Base-by-base conservation (phyloP, 805 yeast species). In the Ascoidea asiatica region DNA sequence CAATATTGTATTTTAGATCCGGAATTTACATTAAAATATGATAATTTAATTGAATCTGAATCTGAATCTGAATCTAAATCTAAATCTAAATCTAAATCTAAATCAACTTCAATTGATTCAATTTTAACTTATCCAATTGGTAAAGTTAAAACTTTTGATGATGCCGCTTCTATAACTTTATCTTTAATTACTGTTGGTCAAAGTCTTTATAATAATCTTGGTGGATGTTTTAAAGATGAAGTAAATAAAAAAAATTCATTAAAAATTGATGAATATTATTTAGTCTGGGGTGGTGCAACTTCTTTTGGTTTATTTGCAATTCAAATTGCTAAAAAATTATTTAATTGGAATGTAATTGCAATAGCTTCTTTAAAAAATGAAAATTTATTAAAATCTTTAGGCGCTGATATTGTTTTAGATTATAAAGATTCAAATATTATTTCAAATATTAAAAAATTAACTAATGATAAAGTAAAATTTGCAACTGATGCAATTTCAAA, bases 281-380 rank as follows among this genome's bases (percentile, higher is more conserved):
- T 78, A 43, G 62, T 78, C 40, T 75, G 81, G 79, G 80, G 81
- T 54, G 89, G 82, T 50, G 75, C 85, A n/a, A 69, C 83, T 19
- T 70, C 81, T 19, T 67, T 79, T 11, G 88, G 87, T 21, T 65
- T 63, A 43, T 41, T 64, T 20, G 75, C 77, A 8, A 69, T 79
- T 44, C 89, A 82, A 64, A 50, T 78, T 41, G 81, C 81, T 19
- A 73, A 72, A 52, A 54, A 64, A 33, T 48, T 72, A 20, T 50
- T 54, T 37, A 75, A 73, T 13, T 68, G 55, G 53, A 67, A 65
- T 40, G 70, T 74, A 41, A 58, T 71, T 43, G 70, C 72, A 3
- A 70, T 74, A 39, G 78, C 82, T 11, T 72, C 79, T 2, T 54
- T 61, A 46, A 70, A 67, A 51, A 63, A 75, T 55, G 63, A 61